These are phyloP conservation scores for Pleurotus platypus DNA, from an alignment of 768 basidiomycete species.

Conservation along the genomic window DNA sequence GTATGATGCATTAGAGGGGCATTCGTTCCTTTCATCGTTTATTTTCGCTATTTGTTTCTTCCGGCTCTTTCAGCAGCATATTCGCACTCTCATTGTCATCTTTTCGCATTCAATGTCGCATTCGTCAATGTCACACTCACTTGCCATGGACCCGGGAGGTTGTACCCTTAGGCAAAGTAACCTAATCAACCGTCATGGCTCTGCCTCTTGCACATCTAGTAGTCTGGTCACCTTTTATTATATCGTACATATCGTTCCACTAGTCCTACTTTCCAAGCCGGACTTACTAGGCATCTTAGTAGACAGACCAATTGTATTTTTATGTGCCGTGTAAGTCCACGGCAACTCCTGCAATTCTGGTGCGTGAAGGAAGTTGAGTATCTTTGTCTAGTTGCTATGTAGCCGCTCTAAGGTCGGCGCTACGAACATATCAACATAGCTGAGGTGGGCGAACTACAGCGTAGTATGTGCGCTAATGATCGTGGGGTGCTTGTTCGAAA, in stretches of 20 bases:
- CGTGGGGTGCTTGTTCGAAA: conserved; percentile 82
- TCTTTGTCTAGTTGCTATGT: neutral
- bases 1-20: conserved; percentile 28
- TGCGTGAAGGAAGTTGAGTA: too few relatives aligned
- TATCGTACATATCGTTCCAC: conserved; percentile 38
- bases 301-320: conserved; percentile 55
- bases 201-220: conserved; percentile 19
- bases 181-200: conserved; percentile 31
- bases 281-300: conserved; percentile 45
- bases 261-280: conserved; percentile 44
- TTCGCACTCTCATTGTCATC: conserved; percentile 19
- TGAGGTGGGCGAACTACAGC: neutral
- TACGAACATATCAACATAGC: neutral
- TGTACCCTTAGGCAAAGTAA: conserved; percentile 33
- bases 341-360: neutral
- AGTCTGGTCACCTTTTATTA: conserved; percentile 13
- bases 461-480: conserved; percentile 31
- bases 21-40: conserved; percentile 21
- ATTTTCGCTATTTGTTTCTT: conserved; percentile 10
- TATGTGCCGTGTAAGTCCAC: conserved; percentile 26
- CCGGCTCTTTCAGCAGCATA: conserved; percentile 11
- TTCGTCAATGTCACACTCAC: conserved; percentile 19
- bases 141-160: conserved; percentile 38
- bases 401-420: conserved; percentile 1
- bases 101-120: conserved; percentile 8